Conservation (phyloP, 176 grass and related monocot genomes). For the Zea luxurians region DNA sequence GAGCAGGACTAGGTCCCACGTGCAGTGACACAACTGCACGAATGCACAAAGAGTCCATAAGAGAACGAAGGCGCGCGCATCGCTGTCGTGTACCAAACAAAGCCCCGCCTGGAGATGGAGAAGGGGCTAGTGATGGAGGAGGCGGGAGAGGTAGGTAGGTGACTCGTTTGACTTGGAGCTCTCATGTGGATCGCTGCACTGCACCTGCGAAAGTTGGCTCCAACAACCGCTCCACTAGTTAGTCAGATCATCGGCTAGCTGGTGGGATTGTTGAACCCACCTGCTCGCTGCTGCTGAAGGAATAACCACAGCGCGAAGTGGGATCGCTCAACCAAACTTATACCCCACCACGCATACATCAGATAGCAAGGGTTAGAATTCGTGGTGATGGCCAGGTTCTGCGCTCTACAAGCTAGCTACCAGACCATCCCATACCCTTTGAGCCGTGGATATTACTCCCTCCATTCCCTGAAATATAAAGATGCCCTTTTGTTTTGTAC, state of each 20-base stretch:
- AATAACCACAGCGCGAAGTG: too few relatives aligned
- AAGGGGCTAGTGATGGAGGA: too few relatives aligned
- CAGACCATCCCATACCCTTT: too few relatives aligned
- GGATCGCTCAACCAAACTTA: too few relatives aligned
- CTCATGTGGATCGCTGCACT: not conserved
- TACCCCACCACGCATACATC: not conserved
- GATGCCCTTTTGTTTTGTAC: too few relatives aligned
- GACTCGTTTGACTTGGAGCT: not conserved
- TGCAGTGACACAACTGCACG: too few relatives aligned
- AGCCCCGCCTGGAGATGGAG: not conserved
- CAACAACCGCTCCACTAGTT: slow-evolving; percentile 30
- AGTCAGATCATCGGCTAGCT: not conserved
- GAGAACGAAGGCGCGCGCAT: not conserved
- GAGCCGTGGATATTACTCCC: too few relatives aligned
- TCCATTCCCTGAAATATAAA: too few relatives aligned
- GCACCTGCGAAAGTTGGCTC: slow-evolving; percentile 20
- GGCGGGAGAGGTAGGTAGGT: not conserved
- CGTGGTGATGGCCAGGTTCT: too few relatives aligned
- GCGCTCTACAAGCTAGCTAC: not conserved
- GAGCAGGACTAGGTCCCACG: too few relatives aligned
- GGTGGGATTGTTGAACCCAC: slow-evolving; percentile 18
- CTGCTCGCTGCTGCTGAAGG: not conserved
- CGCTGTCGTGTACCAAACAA: slow-evolving; percentile 25
- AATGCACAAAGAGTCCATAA: too few relatives aligned
- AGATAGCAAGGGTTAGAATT: too few relatives aligned